A percentile compares a stretch with the other conserved stretches of the same genome.
phyloP scores from a whole-genome alignment of 129 eudicot species.

The Lonicera japonica region DNA sequence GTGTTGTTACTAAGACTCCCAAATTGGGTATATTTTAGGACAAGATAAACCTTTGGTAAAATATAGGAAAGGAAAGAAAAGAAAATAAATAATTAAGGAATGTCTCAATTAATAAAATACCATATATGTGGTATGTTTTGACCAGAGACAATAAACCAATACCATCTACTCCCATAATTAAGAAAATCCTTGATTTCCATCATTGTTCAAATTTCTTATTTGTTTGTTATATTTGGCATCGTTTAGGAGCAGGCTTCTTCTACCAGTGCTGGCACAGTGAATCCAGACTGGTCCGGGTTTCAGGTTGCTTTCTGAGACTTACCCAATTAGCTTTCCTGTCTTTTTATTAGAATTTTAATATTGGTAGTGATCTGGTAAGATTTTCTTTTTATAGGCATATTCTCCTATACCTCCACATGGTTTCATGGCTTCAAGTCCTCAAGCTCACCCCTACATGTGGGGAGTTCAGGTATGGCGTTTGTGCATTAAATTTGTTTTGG shows the following conservation, averaged over 20 bases:
- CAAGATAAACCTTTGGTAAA: too few relatives aligned
- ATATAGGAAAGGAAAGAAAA: too few relatives aligned
- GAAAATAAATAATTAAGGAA: too few relatives aligned
- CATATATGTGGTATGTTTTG: too few relatives aligned
- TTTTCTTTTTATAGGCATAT: constrained; percentile 36
- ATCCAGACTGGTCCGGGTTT: constrained; percentile 52
- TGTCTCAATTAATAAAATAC: too few relatives aligned
- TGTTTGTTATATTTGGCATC: not conserved
- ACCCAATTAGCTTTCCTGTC: not conserved
- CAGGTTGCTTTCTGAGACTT: constrained; percentile 32
- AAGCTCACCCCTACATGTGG: constrained; percentile 61
- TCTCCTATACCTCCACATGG: constrained; percentile 72
- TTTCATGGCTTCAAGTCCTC: constrained; percentile 57
- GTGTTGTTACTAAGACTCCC: too few relatives aligned
- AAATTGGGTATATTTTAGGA: too few relatives aligned
- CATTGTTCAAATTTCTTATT: not conserved
- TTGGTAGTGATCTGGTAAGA: not conserved
- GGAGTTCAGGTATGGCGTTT: constrained; percentile 36
- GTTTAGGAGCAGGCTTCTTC: constrained; percentile 35
- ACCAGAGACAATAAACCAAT: too few relatives aligned
- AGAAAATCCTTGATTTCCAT: too few relatives aligned
- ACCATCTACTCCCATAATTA: too few relatives aligned
- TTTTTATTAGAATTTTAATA: not conserved
- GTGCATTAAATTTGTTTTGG: not conserved
- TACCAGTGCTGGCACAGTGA: constrained; percentile 23